Conservation (phyloP, 148 eudicot species). For the Rhododendron henanense region DNA sequence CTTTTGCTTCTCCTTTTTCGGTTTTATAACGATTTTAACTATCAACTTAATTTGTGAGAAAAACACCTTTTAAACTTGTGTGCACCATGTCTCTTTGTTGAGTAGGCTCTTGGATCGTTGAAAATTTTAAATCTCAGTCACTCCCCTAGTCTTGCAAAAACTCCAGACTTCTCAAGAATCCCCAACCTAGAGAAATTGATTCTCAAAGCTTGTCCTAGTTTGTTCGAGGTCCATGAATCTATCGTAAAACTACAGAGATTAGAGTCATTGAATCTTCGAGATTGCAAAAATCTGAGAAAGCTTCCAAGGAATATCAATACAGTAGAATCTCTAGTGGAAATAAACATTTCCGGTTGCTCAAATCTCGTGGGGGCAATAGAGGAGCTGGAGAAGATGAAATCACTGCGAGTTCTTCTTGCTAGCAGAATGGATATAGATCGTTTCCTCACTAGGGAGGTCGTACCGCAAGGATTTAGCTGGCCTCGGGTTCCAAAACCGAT, state of each 20-base stretch:
- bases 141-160: background rate
- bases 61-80: background rate
- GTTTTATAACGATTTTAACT: background rate
- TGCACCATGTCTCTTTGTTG: background rate
- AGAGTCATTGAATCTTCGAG: background rate
- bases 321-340: background rate
- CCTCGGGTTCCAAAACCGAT: background rate
- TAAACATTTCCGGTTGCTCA: background rate
- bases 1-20: background rate
- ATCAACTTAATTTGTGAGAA: background rate
- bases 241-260: background rate
- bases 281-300: background rate
- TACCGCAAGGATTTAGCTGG: background rate
- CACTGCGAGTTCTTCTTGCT: background rate
- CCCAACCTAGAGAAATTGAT: background rate
- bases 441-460: background rate
- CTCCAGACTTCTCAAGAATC: background rate
- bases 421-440: background rate
- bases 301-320: background rate
- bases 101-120: background rate
- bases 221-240: background rate
- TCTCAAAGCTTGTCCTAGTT: background rate
- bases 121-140: background rate
- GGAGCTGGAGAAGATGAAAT: background rate
- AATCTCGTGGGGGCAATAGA: background rate